These are phyloP conservation scores for Helicocarpus griseus DNA, from an alignment of 2,329 filamentous ascomycete species.

Conservation along the genomic window DNA sequence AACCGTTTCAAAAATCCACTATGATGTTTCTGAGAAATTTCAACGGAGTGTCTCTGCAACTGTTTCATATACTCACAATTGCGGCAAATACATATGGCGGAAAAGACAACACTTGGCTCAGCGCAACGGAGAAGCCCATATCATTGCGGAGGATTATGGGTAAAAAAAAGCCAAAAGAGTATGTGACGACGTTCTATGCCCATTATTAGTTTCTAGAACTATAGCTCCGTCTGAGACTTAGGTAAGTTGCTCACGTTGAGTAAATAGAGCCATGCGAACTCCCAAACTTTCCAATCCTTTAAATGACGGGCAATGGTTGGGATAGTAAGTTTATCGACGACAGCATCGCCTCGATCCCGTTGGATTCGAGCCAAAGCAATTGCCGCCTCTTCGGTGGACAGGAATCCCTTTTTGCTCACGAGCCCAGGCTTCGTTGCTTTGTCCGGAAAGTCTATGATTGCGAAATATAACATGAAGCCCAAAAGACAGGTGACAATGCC, in stretches of 20 bases:
- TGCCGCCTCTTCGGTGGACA: background rate
- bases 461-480: background rate
- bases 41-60: too few species aligned
- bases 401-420: background rate
- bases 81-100: too few species aligned
- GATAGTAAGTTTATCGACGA: background rate
- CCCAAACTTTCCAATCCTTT: background rate
- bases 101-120: constrained; percentile 20
- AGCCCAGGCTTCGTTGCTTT: background rate
- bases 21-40: too few species aligned
- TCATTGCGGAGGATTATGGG: constrained; percentile 20
- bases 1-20: too few species aligned
- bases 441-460: background rate
- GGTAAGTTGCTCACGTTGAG: too few species aligned
- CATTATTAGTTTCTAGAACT: too few species aligned
- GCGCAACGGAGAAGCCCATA: constrained; percentile 23
- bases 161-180: background rate
- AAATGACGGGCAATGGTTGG: background rate
- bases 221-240: too few species aligned
- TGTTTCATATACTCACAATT: too few species aligned
- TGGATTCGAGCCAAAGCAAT: background rate
- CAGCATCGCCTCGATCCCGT: background rate
- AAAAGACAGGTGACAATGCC: background rate
- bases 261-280: background rate
- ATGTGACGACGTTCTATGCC: background rate